Conservation (phyloP, 1,284 basidiomycete genomes). For the Leccinum subrobustum region DNA sequence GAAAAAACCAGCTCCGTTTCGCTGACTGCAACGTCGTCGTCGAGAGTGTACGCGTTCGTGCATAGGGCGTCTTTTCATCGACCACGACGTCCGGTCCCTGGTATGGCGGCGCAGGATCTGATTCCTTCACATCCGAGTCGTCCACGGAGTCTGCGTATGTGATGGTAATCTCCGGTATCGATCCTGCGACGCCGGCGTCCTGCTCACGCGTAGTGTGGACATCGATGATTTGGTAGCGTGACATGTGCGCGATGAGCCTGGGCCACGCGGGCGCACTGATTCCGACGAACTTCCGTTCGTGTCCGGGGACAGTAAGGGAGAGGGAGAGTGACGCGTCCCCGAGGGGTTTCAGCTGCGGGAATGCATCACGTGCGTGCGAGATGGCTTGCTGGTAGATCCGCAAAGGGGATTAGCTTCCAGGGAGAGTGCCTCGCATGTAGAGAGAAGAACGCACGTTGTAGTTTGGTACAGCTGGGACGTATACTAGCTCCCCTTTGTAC, state of each 20-base stretch:
- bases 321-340: conserved; percentile 47
- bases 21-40: neutral
- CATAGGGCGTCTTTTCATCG: conserved; percentile 18
- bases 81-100: neutral
- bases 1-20: conserved; percentile 25
- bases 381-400: conserved; percentile 47
- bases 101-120: conserved; percentile 23
- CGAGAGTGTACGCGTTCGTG: neutral
- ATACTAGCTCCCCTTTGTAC: conserved; percentile 44
- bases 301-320: conserved; percentile 38
- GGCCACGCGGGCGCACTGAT: conserved; percentile 61
- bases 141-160: conserved; percentile 18
- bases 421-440: neutral
- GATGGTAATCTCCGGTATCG: conserved; percentile 23
- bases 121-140: neutral
- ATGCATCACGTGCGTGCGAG: conserved; percentile 48
- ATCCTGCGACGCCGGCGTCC: neutral
- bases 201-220: conserved; percentile 35
- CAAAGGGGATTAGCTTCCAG: neutral
- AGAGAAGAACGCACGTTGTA: conserved; percentile 41
- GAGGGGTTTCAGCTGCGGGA: conserved; percentile 40
- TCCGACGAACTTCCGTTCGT: conserved; percentile 38
- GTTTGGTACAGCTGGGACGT: conserved; percentile 47
- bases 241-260: conserved; percentile 41
- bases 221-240: conserved; percentile 55